phyloP scores from a whole-genome alignment of 495 filamentous ascomycete genomes.

The Hamigera avellanea region DNA sequence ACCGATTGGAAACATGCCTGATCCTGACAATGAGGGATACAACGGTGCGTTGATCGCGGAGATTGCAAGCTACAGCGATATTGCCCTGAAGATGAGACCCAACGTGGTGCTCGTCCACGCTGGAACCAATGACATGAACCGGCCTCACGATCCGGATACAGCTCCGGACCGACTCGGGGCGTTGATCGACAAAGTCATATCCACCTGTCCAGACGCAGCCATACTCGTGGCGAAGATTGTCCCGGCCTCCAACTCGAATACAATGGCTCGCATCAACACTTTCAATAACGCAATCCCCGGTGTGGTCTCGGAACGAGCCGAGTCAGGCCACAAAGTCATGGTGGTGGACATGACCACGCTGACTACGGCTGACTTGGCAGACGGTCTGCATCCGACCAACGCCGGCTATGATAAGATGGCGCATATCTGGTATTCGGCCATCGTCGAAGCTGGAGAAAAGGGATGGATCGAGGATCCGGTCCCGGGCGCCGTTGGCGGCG shows the following conservation, averaged over 20 bases:
- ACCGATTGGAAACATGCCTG: no score
- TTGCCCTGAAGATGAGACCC: neutral
- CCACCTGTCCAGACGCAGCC: slow-evolving; percentile 17
- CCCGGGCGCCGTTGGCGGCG: no score
- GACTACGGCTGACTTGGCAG: slow-evolving; percentile 18
- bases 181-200: slow-evolving; percentile 19
- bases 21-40: no score
- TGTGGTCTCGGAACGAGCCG: neutral
- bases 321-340: slow-evolving; percentile 3
- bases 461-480: no score
- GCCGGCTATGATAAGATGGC: slow-evolving; percentile 37
- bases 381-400: slow-evolving; percentile 33
- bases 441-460: neutral
- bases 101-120: slow-evolving; percentile 7
- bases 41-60: no score
- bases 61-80: no score
- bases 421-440: slow-evolving; percentile 14
- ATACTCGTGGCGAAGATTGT: slow-evolving; percentile 26
- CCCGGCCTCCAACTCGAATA: slow-evolving; percentile 12
- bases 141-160: neutral
- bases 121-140: slow-evolving; percentile 12
- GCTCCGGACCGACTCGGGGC: neutral
- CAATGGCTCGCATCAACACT: slow-evolving; percentile 12
- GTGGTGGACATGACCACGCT: slow-evolving; percentile 16
- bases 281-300: slow-evolving; percentile 15